Percentiles rank a stretch among this genome's conserved stretches.
Conservation (phyloP, 805 yeast genomes). For the Spathaspora hagerdaliae region DNA sequence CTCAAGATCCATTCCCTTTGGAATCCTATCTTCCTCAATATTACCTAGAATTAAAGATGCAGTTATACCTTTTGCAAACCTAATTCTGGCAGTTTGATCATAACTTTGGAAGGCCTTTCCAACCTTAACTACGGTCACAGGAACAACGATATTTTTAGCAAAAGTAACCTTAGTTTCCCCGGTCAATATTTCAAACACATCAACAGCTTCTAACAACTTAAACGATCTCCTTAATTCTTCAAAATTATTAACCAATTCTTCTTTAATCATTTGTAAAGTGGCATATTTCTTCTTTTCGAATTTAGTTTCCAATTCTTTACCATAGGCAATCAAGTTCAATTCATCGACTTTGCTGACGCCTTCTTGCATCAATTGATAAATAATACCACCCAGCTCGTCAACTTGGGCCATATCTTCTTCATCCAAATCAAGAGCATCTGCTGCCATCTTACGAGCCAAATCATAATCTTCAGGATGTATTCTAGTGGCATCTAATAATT, state of each 20-base stretch:
- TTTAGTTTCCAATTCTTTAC: conserved; percentile 75
- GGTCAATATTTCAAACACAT: conserved; percentile 83
- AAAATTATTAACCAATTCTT: conserved; percentile 82
- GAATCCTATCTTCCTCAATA: conserved; percentile 43
- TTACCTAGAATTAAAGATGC: conserved; percentile 40
- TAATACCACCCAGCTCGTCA: conserved; percentile 70
- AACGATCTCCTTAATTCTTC: conserved; percentile 79
- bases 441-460: conserved; percentile 94
- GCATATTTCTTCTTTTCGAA: conserved; percentile 72
- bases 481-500: conserved; percentile 87
- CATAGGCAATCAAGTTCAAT: conserved; percentile 84
- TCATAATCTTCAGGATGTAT: conserved; percentile 98
- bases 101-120: conserved; percentile 55
- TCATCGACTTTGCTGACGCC: conserved; percentile 78
- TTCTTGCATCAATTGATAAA: conserved; percentile 65
- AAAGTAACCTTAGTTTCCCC: conserved; percentile 77
- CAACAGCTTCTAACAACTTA: conserved; percentile 59
- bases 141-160: conserved; percentile 64
- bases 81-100: conserved; percentile 34
- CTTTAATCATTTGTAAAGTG: conserved; percentile 78
- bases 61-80: conserved; percentile 37
- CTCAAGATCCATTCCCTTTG: conserved; percentile 39
- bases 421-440: conserved; percentile 93
- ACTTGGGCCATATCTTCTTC: conserved; percentile 85
- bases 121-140: conserved; percentile 69